These are phyloP conservation scores for Aschersonia sp. DNA, from an alignment of 2,329 filamentous ascomycete species.

Conservation along the genomic window DNA sequence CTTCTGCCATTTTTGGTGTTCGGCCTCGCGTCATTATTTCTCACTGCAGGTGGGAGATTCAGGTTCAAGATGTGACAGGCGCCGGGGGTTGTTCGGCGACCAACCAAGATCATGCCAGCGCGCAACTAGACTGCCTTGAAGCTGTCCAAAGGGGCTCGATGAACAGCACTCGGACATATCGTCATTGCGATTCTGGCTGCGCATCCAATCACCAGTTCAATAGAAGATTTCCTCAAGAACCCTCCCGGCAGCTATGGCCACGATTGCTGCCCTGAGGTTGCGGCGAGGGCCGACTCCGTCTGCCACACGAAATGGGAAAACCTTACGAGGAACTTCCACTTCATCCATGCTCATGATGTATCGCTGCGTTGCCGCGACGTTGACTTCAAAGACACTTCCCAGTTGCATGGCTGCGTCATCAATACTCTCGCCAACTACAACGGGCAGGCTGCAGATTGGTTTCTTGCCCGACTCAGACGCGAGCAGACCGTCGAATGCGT, in stretches of 20 bases:
- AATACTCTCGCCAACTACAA: conserved; percentile 47
- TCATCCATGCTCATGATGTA: conserved; percentile 52
- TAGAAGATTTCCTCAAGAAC: conserved; percentile 39
- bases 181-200: conserved; percentile 49
- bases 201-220: conserved; percentile 41
- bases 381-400: conserved; percentile 46
- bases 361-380: conserved; percentile 44
- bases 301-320: conserved; percentile 48
- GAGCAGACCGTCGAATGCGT: conserved; percentile 51
- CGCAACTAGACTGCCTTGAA: neutral
- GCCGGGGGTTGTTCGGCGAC: too few relatives aligned
- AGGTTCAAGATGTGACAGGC: conserved; percentile 7
- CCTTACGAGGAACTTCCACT: conserved; percentile 50
- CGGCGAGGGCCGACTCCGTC: conserved; percentile 53
- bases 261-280: conserved; percentile 47
- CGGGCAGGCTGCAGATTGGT: conserved; percentile 31
- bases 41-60: conserved; percentile 27
- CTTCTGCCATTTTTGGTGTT: conserved; percentile 13
- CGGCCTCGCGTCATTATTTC: conserved; percentile 17
- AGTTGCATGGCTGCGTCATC: conserved; percentile 45
- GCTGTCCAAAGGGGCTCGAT: neutral
- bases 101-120: too few relatives aligned
- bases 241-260: conserved; percentile 38
- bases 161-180: conserved; percentile 45
- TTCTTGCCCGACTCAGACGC: conserved; percentile 28